Base-by-base conservation (phyloP, 2,329 filamentous ascomycete genomes). In the Botrytis squamosa region DNA sequence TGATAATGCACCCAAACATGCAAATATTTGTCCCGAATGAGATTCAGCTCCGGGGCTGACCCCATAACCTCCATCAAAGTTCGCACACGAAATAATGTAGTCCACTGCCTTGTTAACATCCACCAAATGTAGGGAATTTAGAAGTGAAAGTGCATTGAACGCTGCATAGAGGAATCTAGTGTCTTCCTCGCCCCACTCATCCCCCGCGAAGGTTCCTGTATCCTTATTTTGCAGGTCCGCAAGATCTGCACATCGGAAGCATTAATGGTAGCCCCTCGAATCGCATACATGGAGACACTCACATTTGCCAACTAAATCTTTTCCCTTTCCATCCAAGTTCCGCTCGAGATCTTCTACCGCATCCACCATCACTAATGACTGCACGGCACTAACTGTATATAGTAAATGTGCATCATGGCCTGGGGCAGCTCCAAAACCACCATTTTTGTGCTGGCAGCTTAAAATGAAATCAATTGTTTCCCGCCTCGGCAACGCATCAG, bases 161-260 rank as follows among this genome's bases (percentile, higher is more conserved):
- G 94, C 94, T 52, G 92, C 92, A 81, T 97, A 98, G 18, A 99
- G 86, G 81, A 99, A 99, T 38, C 96, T 90, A 0, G 96, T 98
- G 83, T 99, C 96, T 76, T 92, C 91, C 83, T 99, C 96, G 46
- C 96, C 96, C 95, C 95, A 99, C 82, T 97, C 92, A 80, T 99
- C 96, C 68, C 96, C 96, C 72, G 92, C 90, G 82, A 99, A 98
- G 0, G 93, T 96, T 74, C 96, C 96, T 5, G 92, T 93, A 72
- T 92, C 86, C 33, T 85, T 86, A 81, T 97, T 92, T 81, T 99
- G 96, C 70, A 98, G 87, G 76, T 85, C 85, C 75, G 95, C 92
- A 79, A 98, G 94, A 84, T 91, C 94, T 90, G 62, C 33, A 57
- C n/a, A 60, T 46, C 44, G 33, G 3, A 29, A 44, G 59, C 16